A percentile compares a stretch with the other conserved stretches of the same genome.
These are phyloP conservation scores for Aeminium ludgeri DNA, from an alignment of 495 filamentous ascomycete genomes.

Conservation along the genomic window DNA sequence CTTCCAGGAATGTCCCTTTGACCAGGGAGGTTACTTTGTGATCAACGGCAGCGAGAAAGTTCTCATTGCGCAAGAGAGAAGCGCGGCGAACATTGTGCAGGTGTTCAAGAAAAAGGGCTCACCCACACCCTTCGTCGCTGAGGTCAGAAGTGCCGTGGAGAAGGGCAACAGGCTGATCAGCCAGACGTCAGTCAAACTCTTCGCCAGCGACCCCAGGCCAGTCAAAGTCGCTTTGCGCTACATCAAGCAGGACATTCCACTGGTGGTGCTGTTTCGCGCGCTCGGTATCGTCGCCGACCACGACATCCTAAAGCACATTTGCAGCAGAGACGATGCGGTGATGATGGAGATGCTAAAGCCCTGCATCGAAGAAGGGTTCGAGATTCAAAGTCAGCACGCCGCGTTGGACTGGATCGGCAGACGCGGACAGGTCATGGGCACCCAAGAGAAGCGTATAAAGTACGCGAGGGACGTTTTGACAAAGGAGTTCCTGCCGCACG, in stretches of 20 bases:
- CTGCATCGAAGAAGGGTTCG: slow-evolving; percentile 88
- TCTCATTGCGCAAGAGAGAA: slow-evolving; percentile 90
- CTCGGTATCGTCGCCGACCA: slow-evolving; percentile 94
- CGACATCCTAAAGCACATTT: slow-evolving; percentile 94
- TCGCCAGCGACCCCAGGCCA: slow-evolving; percentile 70
- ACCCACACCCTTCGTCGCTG: slow-evolving; percentile 77
- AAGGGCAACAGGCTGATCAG: slow-evolving; percentile 90
- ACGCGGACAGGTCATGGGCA: slow-evolving; percentile 60
- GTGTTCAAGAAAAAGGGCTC: slow-evolving; percentile 95
- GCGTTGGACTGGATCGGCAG: slow-evolving; percentile 92
- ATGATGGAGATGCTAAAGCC: slow-evolving; percentile 97
- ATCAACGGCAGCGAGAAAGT: slow-evolving; percentile 99
- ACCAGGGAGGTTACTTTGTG: slow-evolving; percentile 95
- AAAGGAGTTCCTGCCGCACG: slow-evolving; percentile 91
- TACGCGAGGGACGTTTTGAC: slow-evolving; percentile 88
- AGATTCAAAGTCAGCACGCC: slow-evolving; percentile 90
- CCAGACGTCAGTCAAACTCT: slow-evolving; percentile 72
- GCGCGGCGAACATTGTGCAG: slow-evolving; percentile 94
- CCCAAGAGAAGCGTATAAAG: slow-evolving; percentile 71
- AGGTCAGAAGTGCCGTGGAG: slow-evolving; percentile 90
- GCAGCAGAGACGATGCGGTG: slow-evolving; percentile 81
- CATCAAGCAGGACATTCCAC: slow-evolving; percentile 81
- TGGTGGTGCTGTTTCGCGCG: slow-evolving; percentile 87
- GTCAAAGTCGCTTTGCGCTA: slow-evolving; percentile 83
- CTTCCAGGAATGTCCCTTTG: slow-evolving; percentile 90